These are phyloP conservation scores for Dryadomyces quercus-mongolicae DNA, from an alignment of 2,329 filamentous ascomycete species.

Conservation along the genomic window DNA sequence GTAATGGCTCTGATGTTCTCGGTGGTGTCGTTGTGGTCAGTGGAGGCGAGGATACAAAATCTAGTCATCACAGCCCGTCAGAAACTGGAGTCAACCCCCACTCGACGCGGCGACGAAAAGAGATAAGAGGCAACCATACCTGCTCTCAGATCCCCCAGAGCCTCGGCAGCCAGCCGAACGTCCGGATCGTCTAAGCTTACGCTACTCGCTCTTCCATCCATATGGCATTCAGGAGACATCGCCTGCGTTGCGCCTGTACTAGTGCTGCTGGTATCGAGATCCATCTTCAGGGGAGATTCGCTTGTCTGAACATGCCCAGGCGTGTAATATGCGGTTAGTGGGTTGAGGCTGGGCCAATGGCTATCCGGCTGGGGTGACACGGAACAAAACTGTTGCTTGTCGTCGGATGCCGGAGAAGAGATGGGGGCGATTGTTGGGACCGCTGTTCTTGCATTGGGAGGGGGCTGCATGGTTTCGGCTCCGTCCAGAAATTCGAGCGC, in stretches of 20 bases:
- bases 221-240: conserved; percentile 32
- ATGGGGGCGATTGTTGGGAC: conserved; percentile 2
- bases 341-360: conserved; percentile 38
- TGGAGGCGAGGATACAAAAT: conserved; percentile 53
- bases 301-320: conserved; percentile 29
- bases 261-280: conserved; percentile 30
- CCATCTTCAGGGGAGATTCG: conserved; percentile 36
- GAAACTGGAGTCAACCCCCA: not conserved
- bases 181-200: conserved; percentile 54
- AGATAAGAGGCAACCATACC: conserved; percentile 32
- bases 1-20: conserved; percentile 55
- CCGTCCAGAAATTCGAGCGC: not conserved
- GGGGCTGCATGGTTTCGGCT: not conserved
- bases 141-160: conserved; percentile 60
- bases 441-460: not conserved
- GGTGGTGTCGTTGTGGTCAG: conserved; percentile 20
- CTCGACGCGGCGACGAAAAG: not conserved
- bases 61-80: conserved; percentile 23
- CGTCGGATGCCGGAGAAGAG: conserved; percentile 6
- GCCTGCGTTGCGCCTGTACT: conserved; percentile 24
- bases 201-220: conserved; percentile 33
- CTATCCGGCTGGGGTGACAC: conserved; percentile 14
- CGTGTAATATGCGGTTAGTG: conserved; percentile 34
- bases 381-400: not conserved
- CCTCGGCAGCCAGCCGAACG: conserved; percentile 60